Conservation (phyloP, 805 yeast species). For the Barnettozyma sp. region DNA sequence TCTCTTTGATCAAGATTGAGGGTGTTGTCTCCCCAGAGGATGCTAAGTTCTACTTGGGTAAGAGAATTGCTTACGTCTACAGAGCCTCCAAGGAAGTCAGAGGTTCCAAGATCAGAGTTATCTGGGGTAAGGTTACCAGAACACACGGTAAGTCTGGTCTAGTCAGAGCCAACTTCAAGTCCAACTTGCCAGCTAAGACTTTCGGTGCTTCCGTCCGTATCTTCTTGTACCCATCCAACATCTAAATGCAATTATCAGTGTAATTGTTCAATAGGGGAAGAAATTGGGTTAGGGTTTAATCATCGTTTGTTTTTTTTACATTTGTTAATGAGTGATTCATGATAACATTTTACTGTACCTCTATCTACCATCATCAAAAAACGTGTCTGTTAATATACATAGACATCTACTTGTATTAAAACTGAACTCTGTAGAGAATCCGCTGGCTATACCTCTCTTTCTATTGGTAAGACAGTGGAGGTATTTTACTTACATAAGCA, state of each 20-base stretch:
- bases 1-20: conserved; percentile 94
- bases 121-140: conserved; percentile 99
- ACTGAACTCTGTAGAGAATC: too few relatives aligned
- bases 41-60: conserved; percentile 98
- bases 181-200: conserved; percentile 98
- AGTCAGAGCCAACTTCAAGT: conserved; percentile 98
- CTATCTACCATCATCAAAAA: conserved; percentile 13
- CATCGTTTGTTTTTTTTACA: conserved; percentile 7
- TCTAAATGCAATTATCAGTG: conserved; percentile 45
- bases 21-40: conserved; percentile 89
- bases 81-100: conserved; percentile 96
- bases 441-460: too few relatives aligned
- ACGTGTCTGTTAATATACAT: conserved; percentile 9
- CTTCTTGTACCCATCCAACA: conserved; percentile 99
- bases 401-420: conserved; percentile 4
- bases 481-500: too few relatives aligned
- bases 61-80: conserved; percentile 99
- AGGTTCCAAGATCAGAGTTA: conserved; percentile 98
- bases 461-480: too few relatives aligned
- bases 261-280: conserved; percentile 4
- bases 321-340: conserved; percentile 10
- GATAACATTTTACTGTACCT: conserved; percentile 8
- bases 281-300: conserved; percentile 4
- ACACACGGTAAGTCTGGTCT: conserved; percentile 98
- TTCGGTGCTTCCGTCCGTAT: conserved; percentile 99